Evolutionary conservation across 2,329 filamentous ascomycete genomes (phyloP), one percentile per base, ranked within the genome.

Genomic region (Aspergillus ochraceus): DNA sequence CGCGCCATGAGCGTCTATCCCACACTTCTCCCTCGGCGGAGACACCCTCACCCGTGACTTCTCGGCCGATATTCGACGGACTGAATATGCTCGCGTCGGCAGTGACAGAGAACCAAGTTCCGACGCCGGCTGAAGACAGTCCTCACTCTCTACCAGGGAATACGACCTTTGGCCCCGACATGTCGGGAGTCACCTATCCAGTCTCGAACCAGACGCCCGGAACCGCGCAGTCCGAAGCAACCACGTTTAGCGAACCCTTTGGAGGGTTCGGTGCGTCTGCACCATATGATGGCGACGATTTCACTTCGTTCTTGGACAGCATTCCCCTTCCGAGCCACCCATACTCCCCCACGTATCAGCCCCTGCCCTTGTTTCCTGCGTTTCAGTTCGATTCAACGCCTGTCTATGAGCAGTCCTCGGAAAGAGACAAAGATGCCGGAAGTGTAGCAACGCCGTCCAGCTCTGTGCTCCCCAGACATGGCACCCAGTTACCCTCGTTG

Each of bases 261-360:
- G 51, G 63, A 2, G 69, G 68, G 6, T 73, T 71, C 60, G 66
- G 64, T 10, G 22, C 63, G 1, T 46, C 68, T 0, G 55, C 58
- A 1, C 46, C 64, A 3, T 71, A 73, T 19, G 69, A 71, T n/a
- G 71, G 68, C 0, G 71, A 72, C 50, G 72, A 74, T 49, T 74
- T 74, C 20, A 74, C 72, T 2, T 74, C 72, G 0, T 74, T 74
- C 20, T 57, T 74, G 29, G 72, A 74, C 32, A 74, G 70, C 52
- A 71, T 74, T 11, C 70, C 71, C 0, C 54, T 74, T 14, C 71
- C 72, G 2, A 74, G 67, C 47, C 70, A 74, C 22, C 70, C 71
- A 2, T 74, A 68, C 46, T 74, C 71, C 1, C 71, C 71, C 0
- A 68, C 69, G 8, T 74, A 73, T 49, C 72, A 74, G 42, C 71